Evolutionary conservation across 73 alveolate genomes (phyloP).

Genomic region (Strombidium stylifer): DNA sequence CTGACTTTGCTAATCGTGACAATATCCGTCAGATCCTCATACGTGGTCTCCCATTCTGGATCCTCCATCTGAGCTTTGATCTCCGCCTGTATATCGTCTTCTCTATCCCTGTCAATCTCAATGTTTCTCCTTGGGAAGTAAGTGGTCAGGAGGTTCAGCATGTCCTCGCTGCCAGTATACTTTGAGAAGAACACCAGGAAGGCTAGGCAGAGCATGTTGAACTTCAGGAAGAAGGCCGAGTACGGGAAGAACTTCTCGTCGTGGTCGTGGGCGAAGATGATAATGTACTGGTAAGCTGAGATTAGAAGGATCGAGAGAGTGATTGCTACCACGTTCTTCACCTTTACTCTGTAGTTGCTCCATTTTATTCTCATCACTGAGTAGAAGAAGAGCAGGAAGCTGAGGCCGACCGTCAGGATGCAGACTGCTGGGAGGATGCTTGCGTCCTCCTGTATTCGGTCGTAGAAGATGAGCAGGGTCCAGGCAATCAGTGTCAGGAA

Average conservation of each 20-base stretch:
- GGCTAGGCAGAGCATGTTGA: constrained; percentile 39
- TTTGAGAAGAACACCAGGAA: constrained; percentile 28
- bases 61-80: constrained; percentile 31
- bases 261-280: constrained; percentile 37
- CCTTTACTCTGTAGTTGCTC: constrained; percentile 42
- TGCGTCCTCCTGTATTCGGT: constrained; percentile 19
- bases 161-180: constrained; percentile 31
- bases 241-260: constrained; percentile 53
- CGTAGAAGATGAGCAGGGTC: constrained; percentile 36
- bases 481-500: constrained; percentile 35
- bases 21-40: constrained; percentile 42
- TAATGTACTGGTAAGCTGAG: constrained; percentile 30
- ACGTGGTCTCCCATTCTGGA: constrained; percentile 27
- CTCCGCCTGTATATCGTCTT: constrained; percentile 34
- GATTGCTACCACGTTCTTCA: constrained; percentile 3
- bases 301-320: constrained; percentile 13
- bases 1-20: constrained; percentile 44
- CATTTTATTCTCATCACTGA: constrained; percentile 60
- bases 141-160: constrained; percentile 22
- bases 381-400: constrained; percentile 38
- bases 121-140: constrained; percentile 25
- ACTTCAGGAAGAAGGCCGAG: constrained; percentile 50
- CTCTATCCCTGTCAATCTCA: constrained; percentile 24
- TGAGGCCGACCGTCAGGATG: constrained; percentile 38
- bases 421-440: constrained; percentile 18